Evolutionary conservation across 2,329 filamentous ascomycete species (phyloP).

Genomic region (Colletotrichum tropicale): DNA sequence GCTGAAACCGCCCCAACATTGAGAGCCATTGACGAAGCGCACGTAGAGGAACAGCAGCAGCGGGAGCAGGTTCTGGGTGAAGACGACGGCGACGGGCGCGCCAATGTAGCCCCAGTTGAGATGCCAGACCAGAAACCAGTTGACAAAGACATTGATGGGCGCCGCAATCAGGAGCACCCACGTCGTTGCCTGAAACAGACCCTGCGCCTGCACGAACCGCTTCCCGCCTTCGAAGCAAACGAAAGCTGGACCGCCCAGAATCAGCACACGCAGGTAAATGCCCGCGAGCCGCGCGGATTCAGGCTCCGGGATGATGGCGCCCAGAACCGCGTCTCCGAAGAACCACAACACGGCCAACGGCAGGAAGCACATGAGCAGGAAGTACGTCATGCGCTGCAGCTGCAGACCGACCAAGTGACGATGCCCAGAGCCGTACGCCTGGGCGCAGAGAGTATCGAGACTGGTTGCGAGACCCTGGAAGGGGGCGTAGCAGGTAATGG

Average conservation of each 20-base stretch:
- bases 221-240: constrained; percentile 80
- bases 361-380: constrained; percentile 73
- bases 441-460: constrained; percentile 89
- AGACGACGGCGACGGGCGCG: constrained; percentile 79
- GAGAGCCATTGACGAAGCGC: constrained; percentile 71
- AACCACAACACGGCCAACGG: constrained; percentile 77
- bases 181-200: constrained; percentile 78
- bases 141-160: constrained; percentile 78
- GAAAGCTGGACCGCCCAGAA: constrained; percentile 77
- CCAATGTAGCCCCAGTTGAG: constrained; percentile 75
- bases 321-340: constrained; percentile 69
- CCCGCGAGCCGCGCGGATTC: constrained; percentile 74
- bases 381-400: constrained; percentile 80
- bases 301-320: constrained; percentile 43
- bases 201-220: constrained; percentile 82
- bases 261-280: constrained; percentile 73
- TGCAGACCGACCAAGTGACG: constrained; percentile 84
- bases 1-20: constrained; percentile 87
- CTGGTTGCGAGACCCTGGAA: constrained; percentile 88
- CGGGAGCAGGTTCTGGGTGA: constrained; percentile 80
- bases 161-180: constrained; percentile 79
- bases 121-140: constrained; percentile 80
- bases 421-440: constrained; percentile 91
- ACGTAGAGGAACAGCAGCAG: constrained; percentile 81
- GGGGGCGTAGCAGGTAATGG: constrained; percentile 77